Evolutionary conservation across 2,329 filamentous ascomycete genomes (phyloP).

Genomic region (Pleurostoma richardsiae): DNA sequence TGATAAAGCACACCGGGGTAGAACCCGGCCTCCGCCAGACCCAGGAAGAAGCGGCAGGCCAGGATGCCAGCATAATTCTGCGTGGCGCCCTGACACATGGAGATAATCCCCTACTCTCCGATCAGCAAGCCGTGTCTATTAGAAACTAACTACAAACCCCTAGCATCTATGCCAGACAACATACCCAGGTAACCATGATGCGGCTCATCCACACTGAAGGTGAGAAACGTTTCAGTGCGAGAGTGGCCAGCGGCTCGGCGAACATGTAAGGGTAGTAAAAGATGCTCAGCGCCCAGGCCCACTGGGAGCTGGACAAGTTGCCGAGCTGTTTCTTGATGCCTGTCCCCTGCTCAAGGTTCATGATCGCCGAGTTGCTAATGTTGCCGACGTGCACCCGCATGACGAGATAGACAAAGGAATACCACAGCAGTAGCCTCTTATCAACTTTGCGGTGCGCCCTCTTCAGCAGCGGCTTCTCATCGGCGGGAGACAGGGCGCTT

Average conservation of each 20-base stretch:
- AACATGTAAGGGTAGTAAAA: slow-evolving; percentile 20
- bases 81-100: slow-evolving; percentile 15
- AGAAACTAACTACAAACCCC: background rate
- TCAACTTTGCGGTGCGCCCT: slow-evolving; percentile 15
- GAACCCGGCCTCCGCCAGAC: slow-evolving; percentile 20
- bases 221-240: slow-evolving; percentile 15
- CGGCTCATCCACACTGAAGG: slow-evolving; percentile 17
- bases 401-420: slow-evolving; percentile 15
- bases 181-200: slow-evolving; percentile 18
- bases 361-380: slow-evolving; percentile 19
- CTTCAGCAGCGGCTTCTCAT: slow-evolving; percentile 6
- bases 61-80: slow-evolving; percentile 18
- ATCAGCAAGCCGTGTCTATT: too few relatives aligned
- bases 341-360: slow-evolving; percentile 19
- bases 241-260: slow-evolving; percentile 15
- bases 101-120: slow-evolving; percentile 10
- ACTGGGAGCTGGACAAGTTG: slow-evolving; percentile 13
- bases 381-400: slow-evolving; percentile 18
- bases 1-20: slow-evolving; percentile 20
- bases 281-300: slow-evolving; percentile 17
- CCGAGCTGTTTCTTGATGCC: slow-evolving; percentile 17
- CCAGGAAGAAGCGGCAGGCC: slow-evolving; percentile 18
- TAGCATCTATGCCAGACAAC: background rate
- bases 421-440: slow-evolving; percentile 15
- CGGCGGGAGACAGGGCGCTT: background rate